Evolutionary conservation across 2,329 filamentous ascomycete genomes (phyloP).

Genomic region (Aureobasidium sp.): DNA sequence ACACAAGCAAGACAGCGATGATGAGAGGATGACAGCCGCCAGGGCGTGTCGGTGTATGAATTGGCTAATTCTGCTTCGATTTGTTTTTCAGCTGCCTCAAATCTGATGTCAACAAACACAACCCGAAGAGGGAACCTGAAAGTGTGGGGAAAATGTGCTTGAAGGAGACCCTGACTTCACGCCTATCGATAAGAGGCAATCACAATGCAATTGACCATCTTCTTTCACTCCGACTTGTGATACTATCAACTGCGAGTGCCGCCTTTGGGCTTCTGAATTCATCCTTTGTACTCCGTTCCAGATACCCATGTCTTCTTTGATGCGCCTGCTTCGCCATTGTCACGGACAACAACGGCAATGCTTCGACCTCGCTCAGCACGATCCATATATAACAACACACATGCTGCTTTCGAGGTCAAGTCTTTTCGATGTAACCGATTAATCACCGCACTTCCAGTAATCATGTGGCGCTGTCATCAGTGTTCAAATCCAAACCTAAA

Average conservation of each 20-base stretch:
- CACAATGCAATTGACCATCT: neutral
- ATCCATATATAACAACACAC: neutral
- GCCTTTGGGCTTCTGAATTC: neutral
- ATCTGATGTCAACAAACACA: neutral
- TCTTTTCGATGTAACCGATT: neutral
- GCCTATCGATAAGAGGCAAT: neutral
- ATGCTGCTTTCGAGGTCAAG: neutral
- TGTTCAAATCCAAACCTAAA: neutral
- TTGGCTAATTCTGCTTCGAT: neutral
- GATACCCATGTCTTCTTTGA: neutral
- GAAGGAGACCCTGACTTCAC: neutral
- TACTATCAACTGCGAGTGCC: neutral
- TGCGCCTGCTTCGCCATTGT: neutral
- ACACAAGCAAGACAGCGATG: neutral
- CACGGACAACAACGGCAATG: neutral
- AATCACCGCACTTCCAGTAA: neutral
- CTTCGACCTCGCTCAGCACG: neutral
- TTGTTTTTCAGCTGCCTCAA: neutral
- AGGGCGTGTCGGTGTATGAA: slow-evolving; percentile 4
- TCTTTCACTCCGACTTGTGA: neutral
- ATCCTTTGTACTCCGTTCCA: neutral
- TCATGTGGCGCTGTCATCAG: neutral
- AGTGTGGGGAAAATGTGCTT: no score
- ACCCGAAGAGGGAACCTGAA: neutral
- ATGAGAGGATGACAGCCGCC: neutral